Evolutionary conservation across 768 basidiomycete species (phyloP).

Genomic region (Boletus huronensis): DNA sequence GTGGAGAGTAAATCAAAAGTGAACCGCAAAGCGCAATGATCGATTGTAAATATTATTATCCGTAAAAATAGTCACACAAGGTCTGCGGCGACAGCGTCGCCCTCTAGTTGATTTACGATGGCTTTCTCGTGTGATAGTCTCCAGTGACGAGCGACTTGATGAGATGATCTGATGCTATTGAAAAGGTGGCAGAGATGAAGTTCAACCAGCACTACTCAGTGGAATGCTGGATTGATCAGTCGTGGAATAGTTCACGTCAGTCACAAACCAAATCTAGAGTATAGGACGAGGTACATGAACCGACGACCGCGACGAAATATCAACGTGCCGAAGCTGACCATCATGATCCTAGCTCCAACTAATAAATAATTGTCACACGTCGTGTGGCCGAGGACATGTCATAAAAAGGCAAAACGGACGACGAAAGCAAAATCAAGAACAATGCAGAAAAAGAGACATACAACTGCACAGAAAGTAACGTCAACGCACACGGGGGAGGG

Average conservation of each 20-base stretch:
- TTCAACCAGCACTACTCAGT: too few relatives aligned
- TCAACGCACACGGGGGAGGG: slow-evolving; percentile 5
- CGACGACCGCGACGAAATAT: slow-evolving; percentile 1
- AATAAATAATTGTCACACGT: slow-evolving; percentile 16
- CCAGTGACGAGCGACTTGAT: too few relatives aligned
- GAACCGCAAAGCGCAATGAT: too few relatives aligned
- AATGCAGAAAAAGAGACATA: slow-evolving; percentile 12
- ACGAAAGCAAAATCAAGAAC: slow-evolving; percentile 29
- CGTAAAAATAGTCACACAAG: too few relatives aligned
- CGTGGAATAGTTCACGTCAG: slow-evolving; percentile 1
- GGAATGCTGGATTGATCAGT: too few relatives aligned
- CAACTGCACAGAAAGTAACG: slow-evolving; percentile 20
- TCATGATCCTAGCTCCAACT: slow-evolving; percentile 5
- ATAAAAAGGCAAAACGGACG: slow-evolving; percentile 1
- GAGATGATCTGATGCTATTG: too few relatives aligned
- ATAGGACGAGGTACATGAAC: slow-evolving; percentile 10
- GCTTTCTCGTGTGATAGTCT: too few relatives aligned
- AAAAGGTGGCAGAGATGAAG: too few relatives aligned
- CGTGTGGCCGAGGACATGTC: slow-evolving; percentile 8
- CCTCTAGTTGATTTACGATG: too few relatives aligned
- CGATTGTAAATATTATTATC: too few relatives aligned
- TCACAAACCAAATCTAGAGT: slow-evolving; percentile 18
- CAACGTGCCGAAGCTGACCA: not conserved
- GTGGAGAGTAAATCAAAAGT: too few relatives aligned
- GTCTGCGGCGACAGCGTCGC: too few relatives aligned